These are phyloP conservation scores for Penicillium longicatenatum DNA, from an alignment of 495 filamentous ascomycete species.

Conservation along the genomic window DNA sequence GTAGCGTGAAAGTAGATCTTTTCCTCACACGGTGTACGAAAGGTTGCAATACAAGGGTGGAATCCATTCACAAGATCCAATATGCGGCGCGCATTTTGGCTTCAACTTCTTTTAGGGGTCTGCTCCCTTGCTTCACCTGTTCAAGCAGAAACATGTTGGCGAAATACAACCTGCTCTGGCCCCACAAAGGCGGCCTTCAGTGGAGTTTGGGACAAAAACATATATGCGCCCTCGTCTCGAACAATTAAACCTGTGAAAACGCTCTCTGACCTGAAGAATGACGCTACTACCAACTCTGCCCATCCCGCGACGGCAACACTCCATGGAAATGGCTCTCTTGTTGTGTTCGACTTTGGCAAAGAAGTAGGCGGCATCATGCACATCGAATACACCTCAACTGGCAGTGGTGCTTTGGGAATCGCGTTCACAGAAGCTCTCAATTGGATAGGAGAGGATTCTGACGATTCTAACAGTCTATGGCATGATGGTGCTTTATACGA, in stretches of 20 bases:
- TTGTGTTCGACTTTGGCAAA: slow-evolving; percentile 60
- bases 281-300: slow-evolving; percentile 26
- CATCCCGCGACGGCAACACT: slow-evolving; percentile 37
- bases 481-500: slow-evolving; percentile 57
- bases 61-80: not conserved
- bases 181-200: slow-evolving; percentile 54
- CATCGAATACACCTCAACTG: slow-evolving; percentile 47
- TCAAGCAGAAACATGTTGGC: slow-evolving; percentile 53
- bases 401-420: slow-evolving; percentile 53
- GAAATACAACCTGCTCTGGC: slow-evolving; percentile 56
- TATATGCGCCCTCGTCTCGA: slow-evolving; percentile 57
- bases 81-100: slow-evolving; percentile 23
- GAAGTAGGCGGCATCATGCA: slow-evolving; percentile 61
- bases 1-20: not conserved
- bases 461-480: slow-evolving; percentile 58
- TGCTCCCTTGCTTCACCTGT: slow-evolving; percentile 20
- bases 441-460: slow-evolving; percentile 62
- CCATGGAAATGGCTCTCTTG: slow-evolving; percentile 44
- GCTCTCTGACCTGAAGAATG: slow-evolving; percentile 38
- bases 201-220: slow-evolving; percentile 62
- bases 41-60: not conserved
- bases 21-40: too few species aligned
- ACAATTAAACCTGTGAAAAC: slow-evolving; percentile 52
- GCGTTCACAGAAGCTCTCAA: slow-evolving; percentile 66
- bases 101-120: slow-evolving; percentile 14